These are phyloP conservation scores for Chrysanthemum lavandulifolium DNA, from an alignment of 129 eudicot genomes.

Conservation along the genomic window DNA sequence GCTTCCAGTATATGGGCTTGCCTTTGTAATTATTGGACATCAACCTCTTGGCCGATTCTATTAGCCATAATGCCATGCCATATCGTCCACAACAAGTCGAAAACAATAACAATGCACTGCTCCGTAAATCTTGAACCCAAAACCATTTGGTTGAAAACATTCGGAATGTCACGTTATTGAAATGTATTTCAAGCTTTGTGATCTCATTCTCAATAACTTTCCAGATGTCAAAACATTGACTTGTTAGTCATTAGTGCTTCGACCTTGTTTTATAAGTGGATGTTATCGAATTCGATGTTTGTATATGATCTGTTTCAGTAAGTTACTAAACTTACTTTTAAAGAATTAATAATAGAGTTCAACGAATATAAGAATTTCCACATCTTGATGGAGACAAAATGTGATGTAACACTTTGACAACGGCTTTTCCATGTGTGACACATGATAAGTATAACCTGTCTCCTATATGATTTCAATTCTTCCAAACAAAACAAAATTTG, in stretches of 20 bases:
- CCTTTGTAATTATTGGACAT: too few relatives aligned
- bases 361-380: slow-evolving; percentile 11
- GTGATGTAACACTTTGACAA: slow-evolving; percentile 17
- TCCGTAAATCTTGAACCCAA: too few relatives aligned
- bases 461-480: slow-evolving; percentile 1
- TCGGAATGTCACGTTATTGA: too few relatives aligned
- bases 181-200: background rate
- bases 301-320: background rate
- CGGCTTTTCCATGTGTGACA: background rate
- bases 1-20: too few relatives aligned
- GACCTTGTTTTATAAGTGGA: background rate
- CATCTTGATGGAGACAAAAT: slow-evolving; percentile 5
- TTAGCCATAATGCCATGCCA: too few relatives aligned
- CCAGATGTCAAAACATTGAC: background rate
- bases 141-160: too few relatives aligned
- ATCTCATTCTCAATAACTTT: background rate
- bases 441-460: slow-evolving; percentile 3
- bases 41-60: too few relatives aligned
- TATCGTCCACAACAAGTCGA: too few relatives aligned
- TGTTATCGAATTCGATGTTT: background rate
- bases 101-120: too few relatives aligned
- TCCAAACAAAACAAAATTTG: slow-evolving; percentile 13
- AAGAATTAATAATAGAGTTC: background rate
- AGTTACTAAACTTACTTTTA: background rate
- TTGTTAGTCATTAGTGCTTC: background rate